Percentiles rank a stretch among this genome's conserved stretches.
Evolutionary conservation across 2,329 filamentous ascomycete genomes (phyloP).

Genomic region (Chaetoscypha palmicola): DNA sequence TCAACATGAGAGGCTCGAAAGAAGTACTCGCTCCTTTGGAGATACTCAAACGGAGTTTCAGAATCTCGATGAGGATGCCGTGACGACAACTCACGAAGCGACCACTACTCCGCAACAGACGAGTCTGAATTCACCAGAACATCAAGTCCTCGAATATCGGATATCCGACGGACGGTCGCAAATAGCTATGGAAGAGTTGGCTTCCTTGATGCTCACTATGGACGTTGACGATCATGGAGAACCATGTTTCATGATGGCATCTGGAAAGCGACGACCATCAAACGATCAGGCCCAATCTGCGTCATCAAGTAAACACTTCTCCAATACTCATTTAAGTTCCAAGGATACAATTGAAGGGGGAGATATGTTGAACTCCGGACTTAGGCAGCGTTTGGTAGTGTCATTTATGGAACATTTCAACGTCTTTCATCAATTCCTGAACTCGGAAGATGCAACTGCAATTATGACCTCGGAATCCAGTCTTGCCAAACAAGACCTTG

Average conservation of each 20-base stretch:
- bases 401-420: conserved; percentile 8
- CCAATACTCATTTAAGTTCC: not conserved
- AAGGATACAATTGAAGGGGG: not conserved
- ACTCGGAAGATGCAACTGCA: not conserved
- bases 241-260: conserved; percentile 11
- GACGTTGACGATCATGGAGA: conserved; percentile 10
- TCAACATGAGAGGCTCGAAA: not conserved
- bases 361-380: not conserved
- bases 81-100: not conserved
- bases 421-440: conserved; percentile 5
- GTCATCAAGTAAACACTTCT: not conserved
- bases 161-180: conserved; percentile 4
- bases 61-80: not conserved
- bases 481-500: not conserved
- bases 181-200: conserved; percentile 9
- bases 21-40: not conserved
- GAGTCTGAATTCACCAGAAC: not conserved
- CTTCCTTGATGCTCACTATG: conserved; percentile 11
- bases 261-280: not conserved
- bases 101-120: not conserved
- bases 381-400: not conserved
- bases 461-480: not conserved
- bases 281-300: not conserved
- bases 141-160: too few relatives aligned
- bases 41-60: not conserved